Evolutionary conservation across 2,329 filamentous ascomycete genomes (phyloP).

Genomic region (Microsporum audouinii): DNA sequence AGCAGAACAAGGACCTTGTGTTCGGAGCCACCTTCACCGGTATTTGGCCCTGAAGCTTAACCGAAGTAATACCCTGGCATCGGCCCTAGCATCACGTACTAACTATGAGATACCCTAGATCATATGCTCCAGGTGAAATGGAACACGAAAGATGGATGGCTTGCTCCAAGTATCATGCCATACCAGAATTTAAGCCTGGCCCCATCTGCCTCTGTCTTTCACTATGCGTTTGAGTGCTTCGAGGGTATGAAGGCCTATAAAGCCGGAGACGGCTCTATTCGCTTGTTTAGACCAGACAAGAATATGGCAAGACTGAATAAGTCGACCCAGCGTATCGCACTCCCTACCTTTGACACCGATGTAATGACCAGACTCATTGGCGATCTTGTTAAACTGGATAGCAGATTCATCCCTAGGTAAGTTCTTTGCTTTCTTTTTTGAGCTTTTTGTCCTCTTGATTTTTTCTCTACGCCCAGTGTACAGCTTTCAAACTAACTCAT

Average conservation of each 20-base stretch:
- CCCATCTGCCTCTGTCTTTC: conserved; percentile 91
- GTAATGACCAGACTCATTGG: conserved; percentile 71
- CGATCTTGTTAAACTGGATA: conserved; percentile 66
- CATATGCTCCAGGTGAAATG: conserved; percentile 96
- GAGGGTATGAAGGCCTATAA: conserved; percentile 99
- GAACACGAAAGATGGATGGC: conserved; percentile 76
- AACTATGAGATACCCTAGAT: conserved; percentile 44
- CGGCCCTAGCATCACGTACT: not conserved
- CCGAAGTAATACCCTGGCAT: not conserved
- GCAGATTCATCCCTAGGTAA: conserved; percentile 76
- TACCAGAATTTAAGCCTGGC: conserved; percentile 97
- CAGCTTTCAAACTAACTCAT: not conserved
- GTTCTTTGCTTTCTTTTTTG: conserved; percentile 16
- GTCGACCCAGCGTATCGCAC: conserved; percentile 78
- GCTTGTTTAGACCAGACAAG: conserved; percentile 85
- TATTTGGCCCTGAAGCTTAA: conserved; percentile 28
- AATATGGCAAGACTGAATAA: conserved; percentile 95
- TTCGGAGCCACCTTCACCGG: conserved; percentile 89
- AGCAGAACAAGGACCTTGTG: conserved; percentile 67
- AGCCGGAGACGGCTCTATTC: conserved; percentile 63
- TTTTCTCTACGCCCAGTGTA: not conserved
- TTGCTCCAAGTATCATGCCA: conserved; percentile 68
- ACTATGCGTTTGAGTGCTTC: conserved; percentile 97
- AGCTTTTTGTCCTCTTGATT: not conserved
- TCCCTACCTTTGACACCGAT: conserved; percentile 70